Percentiles rank a stretch among this genome's conserved stretches.
Evolutionary conservation across 2,329 filamentous ascomycete genomes (phyloP).

Genomic region (Ilyonectria robusta): DNA sequence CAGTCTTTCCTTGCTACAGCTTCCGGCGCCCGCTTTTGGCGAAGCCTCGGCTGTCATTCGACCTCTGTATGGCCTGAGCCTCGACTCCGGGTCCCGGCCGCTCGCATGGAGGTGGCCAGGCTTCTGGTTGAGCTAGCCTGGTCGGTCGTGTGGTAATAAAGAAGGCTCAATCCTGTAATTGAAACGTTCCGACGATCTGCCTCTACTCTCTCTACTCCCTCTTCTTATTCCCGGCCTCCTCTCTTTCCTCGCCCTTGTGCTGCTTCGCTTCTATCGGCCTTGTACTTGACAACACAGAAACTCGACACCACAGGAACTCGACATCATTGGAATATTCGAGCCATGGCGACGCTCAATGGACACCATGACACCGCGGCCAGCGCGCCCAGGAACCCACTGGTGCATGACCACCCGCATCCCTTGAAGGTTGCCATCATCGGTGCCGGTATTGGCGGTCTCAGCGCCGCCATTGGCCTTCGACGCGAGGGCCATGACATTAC

Average conservation of each 20-base stretch:
- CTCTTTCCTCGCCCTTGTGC: not conserved
- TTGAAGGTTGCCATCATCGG: conserved; percentile 34
- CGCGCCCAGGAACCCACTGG: conserved; percentile 25
- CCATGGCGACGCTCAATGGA: conserved; percentile 23
- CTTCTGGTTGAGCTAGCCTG: not conserved
- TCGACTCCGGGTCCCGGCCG: not conserved
- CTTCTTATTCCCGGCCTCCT: not conserved
- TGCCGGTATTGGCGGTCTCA: conserved; percentile 63
- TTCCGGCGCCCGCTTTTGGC: conserved; percentile 13
- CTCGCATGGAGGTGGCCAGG: not conserved
- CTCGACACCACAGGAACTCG: not conserved
- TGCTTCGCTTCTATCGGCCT: not conserved
- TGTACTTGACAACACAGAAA: not conserved
- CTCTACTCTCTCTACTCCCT: conserved; percentile 1
- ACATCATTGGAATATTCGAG: not conserved
- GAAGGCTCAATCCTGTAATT: conserved; percentile 14
- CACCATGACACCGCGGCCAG: conserved; percentile 22
- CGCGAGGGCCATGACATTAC: conserved; percentile 62
- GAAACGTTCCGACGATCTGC: conserved; percentile 6
- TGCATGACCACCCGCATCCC: conserved; percentile 28
- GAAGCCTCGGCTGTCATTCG: conserved; percentile 3
- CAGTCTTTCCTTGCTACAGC: not conserved
- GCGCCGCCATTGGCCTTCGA: conserved; percentile 63
- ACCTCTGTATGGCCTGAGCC: conserved; percentile 4
- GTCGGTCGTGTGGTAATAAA: conserved; percentile 12